These are phyloP conservation scores for Poa annua DNA, from an alignment of 176 grass and related monocot genomes.

Conservation along the genomic window DNA sequence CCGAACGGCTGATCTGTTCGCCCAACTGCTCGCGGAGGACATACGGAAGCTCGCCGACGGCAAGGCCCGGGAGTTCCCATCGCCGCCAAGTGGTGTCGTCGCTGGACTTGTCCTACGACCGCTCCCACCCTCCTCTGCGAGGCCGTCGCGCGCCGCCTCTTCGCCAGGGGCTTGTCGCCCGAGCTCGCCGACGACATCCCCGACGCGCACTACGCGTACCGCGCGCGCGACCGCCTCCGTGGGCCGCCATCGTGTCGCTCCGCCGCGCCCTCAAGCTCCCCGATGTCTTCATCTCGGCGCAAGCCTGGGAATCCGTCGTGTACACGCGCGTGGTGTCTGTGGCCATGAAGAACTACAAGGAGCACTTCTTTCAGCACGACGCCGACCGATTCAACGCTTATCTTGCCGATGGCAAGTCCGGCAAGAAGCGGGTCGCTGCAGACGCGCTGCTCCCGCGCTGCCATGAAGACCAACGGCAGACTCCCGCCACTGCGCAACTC, in stretches of 20 bases:
- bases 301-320: slow-evolving; percentile 55
- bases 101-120: slow-evolving; percentile 76
- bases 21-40: slow-evolving; percentile 59
- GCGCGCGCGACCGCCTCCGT: slow-evolving; percentile 63
- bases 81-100: slow-evolving; percentile 89
- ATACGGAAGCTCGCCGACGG: slow-evolving; percentile 59
- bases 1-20: slow-evolving; percentile 68
- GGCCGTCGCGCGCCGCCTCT: slow-evolving; percentile 68
- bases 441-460: slow-evolving; percentile 82
- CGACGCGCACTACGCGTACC: slow-evolving; percentile 81
- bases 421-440: slow-evolving; percentile 63
- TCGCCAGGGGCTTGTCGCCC: slow-evolving; percentile 53
- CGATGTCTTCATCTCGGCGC: slow-evolving; percentile 67
- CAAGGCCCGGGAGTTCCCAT: slow-evolving; percentile 44
- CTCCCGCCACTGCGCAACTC: too few relatives aligned
- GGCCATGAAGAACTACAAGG: slow-evolving; percentile 85
- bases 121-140: slow-evolving; percentile 81
- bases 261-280: slow-evolving; percentile 72
- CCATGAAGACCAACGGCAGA: too few relatives aligned
- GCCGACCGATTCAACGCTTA: slow-evolving; percentile 57
- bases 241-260: slow-evolving; percentile 59
- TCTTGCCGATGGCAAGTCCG: slow-evolving; percentile 56
- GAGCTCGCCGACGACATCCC: slow-evolving; percentile 49
- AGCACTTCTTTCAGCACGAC: slow-evolving; percentile 71
- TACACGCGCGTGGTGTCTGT: slow-evolving; percentile 81